A percentile compares a stretch with the other conserved stretches of the same genome.
phyloP scores from a whole-genome alignment of 768 basidiomycete genomes.

The Pleurotus pulmonarius region DNA sequence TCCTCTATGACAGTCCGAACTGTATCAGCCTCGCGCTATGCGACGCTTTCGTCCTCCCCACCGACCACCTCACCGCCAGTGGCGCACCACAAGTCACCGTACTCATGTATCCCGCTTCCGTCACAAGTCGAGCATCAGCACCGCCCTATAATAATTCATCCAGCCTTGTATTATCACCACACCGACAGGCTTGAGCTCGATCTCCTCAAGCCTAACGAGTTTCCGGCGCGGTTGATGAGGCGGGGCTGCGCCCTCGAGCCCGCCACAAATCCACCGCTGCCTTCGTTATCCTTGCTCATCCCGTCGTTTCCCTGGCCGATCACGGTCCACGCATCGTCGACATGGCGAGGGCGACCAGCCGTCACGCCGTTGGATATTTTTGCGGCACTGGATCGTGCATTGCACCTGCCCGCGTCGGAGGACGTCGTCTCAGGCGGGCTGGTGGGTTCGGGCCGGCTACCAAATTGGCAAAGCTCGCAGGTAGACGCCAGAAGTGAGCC shows the following conservation, averaged over 20 bases:
- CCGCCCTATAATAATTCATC: background rate
- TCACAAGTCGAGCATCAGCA: background rate
- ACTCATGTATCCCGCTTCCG: background rate
- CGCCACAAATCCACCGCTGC: background rate
- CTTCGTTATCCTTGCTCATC: background rate
- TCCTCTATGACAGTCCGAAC: background rate
- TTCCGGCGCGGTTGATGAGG: background rate
- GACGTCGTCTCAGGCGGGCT: background rate
- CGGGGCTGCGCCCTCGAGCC: background rate
- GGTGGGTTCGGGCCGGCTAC: background rate
- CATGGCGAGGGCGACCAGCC: background rate
- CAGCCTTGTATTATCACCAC: background rate
- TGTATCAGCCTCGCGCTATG: background rate
- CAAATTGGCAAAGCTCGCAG: background rate
- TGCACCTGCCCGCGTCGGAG: background rate
- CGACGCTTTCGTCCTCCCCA: background rate
- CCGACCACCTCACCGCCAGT: background rate
- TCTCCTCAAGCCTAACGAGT: background rate
- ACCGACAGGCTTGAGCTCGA: background rate
- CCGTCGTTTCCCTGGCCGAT: constrained; percentile 1
- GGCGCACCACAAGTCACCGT: background rate
- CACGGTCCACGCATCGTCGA: background rate
- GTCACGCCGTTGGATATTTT: background rate
- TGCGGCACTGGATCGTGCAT: background rate
- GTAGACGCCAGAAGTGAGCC: background rate